Percentiles rank a stretch among this genome's conserved stretches.
phyloP scores from a whole-genome alignment of 257 asterid species.

The Ehretia macrophylla region DNA sequence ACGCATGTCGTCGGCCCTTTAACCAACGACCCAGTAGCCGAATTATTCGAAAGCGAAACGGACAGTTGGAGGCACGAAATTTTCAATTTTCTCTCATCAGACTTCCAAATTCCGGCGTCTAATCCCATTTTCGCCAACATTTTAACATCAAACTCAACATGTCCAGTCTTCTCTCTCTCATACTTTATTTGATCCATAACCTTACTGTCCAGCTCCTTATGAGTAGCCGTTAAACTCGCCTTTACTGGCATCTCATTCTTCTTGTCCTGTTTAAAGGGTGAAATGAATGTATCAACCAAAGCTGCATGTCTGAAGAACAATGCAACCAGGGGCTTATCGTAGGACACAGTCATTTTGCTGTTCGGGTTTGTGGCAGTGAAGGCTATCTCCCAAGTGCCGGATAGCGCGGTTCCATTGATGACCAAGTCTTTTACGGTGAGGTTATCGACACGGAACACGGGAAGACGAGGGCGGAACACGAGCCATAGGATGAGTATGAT shows the following conservation, averaged over 20 bases:
- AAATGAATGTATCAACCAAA: slow-evolving; percentile 46
- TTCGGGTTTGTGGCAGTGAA: slow-evolving; percentile 78
- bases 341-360: slow-evolving; percentile 53
- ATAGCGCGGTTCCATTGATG: slow-evolving; percentile 34
- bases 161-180: slow-evolving; percentile 36
- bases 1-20: slow-evolving; percentile 67
- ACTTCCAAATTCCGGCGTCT: slow-evolving; percentile 72
- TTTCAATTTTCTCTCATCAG: slow-evolving; percentile 61
- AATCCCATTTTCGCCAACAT: slow-evolving; percentile 60
- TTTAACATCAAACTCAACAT: slow-evolving; percentile 53
- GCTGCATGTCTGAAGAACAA: slow-evolving; percentile 26
- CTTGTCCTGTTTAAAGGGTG: slow-evolving; percentile 68
- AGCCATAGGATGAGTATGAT: slow-evolving; percentile 75
- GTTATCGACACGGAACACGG: slow-evolving; percentile 69
- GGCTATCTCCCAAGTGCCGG: slow-evolving; percentile 46
- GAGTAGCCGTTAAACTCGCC: slow-evolving; percentile 59
- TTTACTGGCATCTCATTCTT: slow-evolving; percentile 44
- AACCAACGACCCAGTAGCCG: slow-evolving; percentile 42
- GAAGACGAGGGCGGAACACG: slow-evolving; percentile 77
- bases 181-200: slow-evolving; percentile 43
- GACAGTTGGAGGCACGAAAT: slow-evolving; percentile 65
- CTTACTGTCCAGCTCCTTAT: slow-evolving; percentile 38
- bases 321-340: slow-evolving; percentile 43
- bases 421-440: slow-evolving; percentile 52
- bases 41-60: slow-evolving; percentile 35